Evolutionary conservation across 2,329 filamentous ascomycete species (phyloP), one percentile per base, ranked within the genome.

Genomic region (Fusarium incarnatum): DNA sequence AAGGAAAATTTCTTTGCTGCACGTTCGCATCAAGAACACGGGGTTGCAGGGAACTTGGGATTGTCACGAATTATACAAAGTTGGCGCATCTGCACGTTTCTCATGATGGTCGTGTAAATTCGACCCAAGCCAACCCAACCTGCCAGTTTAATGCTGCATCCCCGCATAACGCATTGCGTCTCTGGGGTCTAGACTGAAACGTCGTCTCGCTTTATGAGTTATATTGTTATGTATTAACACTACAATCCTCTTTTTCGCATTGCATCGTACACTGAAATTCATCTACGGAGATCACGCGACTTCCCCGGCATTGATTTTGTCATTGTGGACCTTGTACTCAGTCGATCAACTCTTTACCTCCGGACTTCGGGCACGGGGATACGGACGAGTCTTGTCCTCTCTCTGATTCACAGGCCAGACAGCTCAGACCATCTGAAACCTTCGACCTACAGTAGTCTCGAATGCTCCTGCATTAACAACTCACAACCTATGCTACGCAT

Each of bases 41-140:
- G 61, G 44, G 49, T 60, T 53, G 47, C 59, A 69, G 45, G 42
- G 45, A 47, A 40, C 47, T 71, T 49, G 45, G 27, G 41, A 47
- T 25, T 45, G 71, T 46, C 57, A 68, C 34, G 41, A 67, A 68
- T 61, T 64, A 64, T 73, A 73, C 67, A 73, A 72, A 70, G 68
- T 57, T 52, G 46, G 48, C 60, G 42, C 56, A 40, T 53, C 56
- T 44, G 56, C 56, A 40, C 48, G 30, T 53, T 61, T 67, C 50
- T 61, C 52, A 50, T 32, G 55, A 62, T 56, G 49, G 25, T 45
- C 41, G 28, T 55, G 41, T 40, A 15, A 52, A 27, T 41, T 52
- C 32, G 23, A 52, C 48, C 48, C 16, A 52, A 52, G 23, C 8
- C 48, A 41, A 34, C 48, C 32, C 48, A 52, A 20, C 48, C 49